These are phyloP conservation scores for Komagataea norvegica DNA, from an alignment of 1,139 yeast species.

Conservation along the genomic window DNA sequence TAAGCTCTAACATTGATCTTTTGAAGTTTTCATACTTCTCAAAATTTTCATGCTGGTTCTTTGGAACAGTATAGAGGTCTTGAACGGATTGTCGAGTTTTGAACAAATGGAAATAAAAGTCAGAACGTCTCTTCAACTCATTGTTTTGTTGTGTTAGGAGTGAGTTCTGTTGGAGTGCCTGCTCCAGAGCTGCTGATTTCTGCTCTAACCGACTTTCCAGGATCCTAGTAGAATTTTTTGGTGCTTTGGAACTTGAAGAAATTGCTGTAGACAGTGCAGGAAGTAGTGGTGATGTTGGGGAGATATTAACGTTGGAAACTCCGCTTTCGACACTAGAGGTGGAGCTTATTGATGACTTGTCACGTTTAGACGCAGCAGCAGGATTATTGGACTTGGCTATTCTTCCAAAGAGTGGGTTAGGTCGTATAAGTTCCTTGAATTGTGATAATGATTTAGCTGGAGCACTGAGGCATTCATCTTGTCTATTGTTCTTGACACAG, in stretches of 20 bases:
- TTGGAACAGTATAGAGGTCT: slow-evolving; percentile 5
- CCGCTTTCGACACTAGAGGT: slow-evolving; percentile 1
- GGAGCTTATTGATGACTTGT: not conserved
- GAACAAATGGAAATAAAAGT: slow-evolving; percentile 7
- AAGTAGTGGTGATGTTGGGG: no score
- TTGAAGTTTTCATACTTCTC: slow-evolving; percentile 8
- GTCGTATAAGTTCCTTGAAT: slow-evolving; percentile 17
- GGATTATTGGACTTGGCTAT: slow-evolving; percentile 10
- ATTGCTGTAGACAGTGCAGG: no score
- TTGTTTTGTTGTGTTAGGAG: slow-evolving; percentile 10
- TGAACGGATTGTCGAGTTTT: slow-evolving; percentile 1
- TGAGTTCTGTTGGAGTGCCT: slow-evolving; percentile 4
- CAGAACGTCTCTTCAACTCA: slow-evolving; percentile 12
- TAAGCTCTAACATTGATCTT: slow-evolving; percentile 11
- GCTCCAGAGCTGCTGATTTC: slow-evolving; percentile 6
- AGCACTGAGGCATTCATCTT: slow-evolving; percentile 14
- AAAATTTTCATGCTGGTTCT: slow-evolving; percentile 5
- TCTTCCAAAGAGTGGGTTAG: slow-evolving; percentile 19
- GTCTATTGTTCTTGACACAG: slow-evolving; percentile 13
- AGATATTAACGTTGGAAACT: not conserved
- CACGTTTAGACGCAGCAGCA: not conserved
- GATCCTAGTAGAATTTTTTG: not conserved
- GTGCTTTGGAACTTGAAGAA: not conserved
- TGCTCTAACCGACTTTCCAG: not conserved
- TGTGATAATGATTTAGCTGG: slow-evolving; percentile 19